phyloP scores from a whole-genome alignment of 1,139 yeast species.

The Candida labiduridarum region DNA sequence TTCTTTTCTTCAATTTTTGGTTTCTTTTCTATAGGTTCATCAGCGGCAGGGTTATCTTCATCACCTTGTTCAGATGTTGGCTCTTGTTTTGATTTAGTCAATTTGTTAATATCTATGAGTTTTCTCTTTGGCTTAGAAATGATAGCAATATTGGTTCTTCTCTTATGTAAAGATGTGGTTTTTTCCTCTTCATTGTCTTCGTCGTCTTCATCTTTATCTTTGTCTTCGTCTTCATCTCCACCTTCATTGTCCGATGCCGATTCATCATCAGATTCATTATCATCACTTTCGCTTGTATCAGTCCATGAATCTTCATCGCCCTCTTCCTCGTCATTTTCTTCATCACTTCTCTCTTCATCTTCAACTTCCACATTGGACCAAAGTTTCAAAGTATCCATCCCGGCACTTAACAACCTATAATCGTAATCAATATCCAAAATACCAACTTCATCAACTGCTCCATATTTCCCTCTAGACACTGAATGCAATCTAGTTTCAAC shows the following conservation, averaged over 20 bases:
- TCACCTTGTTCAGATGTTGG: not conserved
- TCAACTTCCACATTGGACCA: constrained; percentile 55
- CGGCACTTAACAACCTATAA: constrained; percentile 77
- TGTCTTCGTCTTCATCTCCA: constrained; percentile 21
- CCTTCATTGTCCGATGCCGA: constrained; percentile 7
- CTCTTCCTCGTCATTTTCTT: constrained; percentile 17
- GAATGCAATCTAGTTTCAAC: constrained; percentile 68
- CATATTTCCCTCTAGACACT: constrained; percentile 36
- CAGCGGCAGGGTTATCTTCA: not conserved
- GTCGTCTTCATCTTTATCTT: constrained; percentile 21
- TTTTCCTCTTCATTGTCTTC: constrained; percentile 15
- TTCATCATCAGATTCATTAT: constrained; percentile 10
- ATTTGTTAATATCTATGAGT: constrained; percentile 16
- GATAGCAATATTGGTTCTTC: constrained; percentile 22
- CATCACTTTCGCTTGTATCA: constrained; percentile 16
- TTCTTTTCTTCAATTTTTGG: constrained; percentile 35
- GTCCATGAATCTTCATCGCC: constrained; percentile 9
- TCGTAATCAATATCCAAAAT: constrained; percentile 77
- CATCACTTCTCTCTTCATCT: constrained; percentile 19
- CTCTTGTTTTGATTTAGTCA: constrained; percentile 8
- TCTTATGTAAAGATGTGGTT: constrained; percentile 16
- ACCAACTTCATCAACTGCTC: constrained; percentile 60
- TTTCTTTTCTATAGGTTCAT: constrained; percentile 23
- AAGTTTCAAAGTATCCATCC: constrained; percentile 76
- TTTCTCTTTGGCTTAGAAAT: constrained; percentile 16